Conservation (phyloP, 1,284 basidiomycete species). For the Neotropicomus parvogracilis region DNA sequence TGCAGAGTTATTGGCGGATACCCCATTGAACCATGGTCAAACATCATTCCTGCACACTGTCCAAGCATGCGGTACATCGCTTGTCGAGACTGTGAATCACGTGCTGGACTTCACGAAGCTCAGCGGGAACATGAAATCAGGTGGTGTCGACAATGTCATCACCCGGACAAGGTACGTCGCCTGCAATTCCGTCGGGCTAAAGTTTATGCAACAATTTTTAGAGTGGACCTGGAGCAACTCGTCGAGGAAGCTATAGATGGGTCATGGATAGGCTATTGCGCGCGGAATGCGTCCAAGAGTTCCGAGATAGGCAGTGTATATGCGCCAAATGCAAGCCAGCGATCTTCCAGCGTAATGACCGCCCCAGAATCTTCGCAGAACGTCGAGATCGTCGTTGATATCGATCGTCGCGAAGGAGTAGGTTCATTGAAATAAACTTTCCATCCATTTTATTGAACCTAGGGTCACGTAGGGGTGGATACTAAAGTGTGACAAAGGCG, state of each 20-base stretch:
- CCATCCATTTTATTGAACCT: constrained; percentile 7
- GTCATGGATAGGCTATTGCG: constrained; percentile 91
- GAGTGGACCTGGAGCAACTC: constrained; percentile 83
- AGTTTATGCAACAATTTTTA: constrained; percentile 27
- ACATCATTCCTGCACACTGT: constrained; percentile 86
- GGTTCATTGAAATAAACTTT: constrained; percentile 20
- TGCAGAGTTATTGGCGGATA: constrained; percentile 85
- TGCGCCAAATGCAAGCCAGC: constrained; percentile 60
- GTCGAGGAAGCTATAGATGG: constrained; percentile 96
- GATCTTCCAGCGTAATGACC: constrained; percentile 35
- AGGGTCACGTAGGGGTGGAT: constrained; percentile 68
- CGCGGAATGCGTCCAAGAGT: constrained; percentile 63
- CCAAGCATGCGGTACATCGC: constrained; percentile 80
- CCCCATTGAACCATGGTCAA: constrained; percentile 77
- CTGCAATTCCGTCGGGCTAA: neutral
- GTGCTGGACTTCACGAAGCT: constrained; percentile 96
- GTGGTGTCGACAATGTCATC: constrained; percentile 73
- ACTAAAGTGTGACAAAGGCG: constrained; percentile 88
- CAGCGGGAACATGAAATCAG: constrained; percentile 79
- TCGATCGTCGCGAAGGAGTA: constrained; percentile 69
- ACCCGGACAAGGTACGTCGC: constrained; percentile 53
- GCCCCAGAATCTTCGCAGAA: constrained; percentile 39
- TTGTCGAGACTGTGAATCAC: constrained; percentile 91
- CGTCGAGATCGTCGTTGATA: constrained; percentile 88
- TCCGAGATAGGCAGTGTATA: constrained; percentile 91